These are phyloP conservation scores for Orbilia brochopaga DNA, from an alignment of 2,329 filamentous ascomycete species.

Conservation along the genomic window DNA sequence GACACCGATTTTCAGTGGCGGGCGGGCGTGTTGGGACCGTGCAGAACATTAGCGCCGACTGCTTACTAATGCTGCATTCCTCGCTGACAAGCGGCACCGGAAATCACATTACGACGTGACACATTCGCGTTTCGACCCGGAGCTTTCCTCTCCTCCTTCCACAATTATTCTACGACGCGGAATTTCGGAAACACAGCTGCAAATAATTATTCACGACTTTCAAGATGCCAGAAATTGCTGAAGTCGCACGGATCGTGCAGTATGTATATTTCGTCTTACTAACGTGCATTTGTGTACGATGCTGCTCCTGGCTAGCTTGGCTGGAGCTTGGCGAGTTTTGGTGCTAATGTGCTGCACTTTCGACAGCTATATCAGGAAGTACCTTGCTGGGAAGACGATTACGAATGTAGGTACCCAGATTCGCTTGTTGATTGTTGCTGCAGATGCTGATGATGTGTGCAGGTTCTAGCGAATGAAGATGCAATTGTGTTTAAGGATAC, in stretches of 20 bases:
- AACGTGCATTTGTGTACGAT: neutral
- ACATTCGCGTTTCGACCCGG: conserved; percentile 27
- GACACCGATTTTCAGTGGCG: too few species aligned
- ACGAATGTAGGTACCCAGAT: conserved; percentile 62
- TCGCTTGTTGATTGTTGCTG: neutral
- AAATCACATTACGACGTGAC: conserved; percentile 41
- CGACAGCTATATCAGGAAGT: conserved; percentile 75
- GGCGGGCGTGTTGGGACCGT: too few species aligned
- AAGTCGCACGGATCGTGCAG: conserved; percentile 58
- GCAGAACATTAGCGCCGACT: too few species aligned
- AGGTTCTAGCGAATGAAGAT: conserved; percentile 72
- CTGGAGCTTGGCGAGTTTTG: conserved; percentile 9
- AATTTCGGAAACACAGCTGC: neutral
- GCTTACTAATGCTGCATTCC: conserved; percentile 9
- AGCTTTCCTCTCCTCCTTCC: neutral
- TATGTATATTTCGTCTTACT: conserved; percentile 26
- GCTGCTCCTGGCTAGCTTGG: neutral
- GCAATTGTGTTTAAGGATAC: conserved; percentile 88
- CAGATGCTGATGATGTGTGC: neutral
- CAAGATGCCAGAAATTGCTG: conserved; percentile 69
- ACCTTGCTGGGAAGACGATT: conserved; percentile 84
- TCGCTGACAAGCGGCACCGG: neutral
- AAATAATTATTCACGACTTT: neutral
- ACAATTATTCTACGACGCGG: neutral
- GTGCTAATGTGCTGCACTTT: conserved; percentile 9